Evolutionary conservation across 352 stramenopile species (phyloP).

Genomic region (Phytophthora cactorum): DNA sequence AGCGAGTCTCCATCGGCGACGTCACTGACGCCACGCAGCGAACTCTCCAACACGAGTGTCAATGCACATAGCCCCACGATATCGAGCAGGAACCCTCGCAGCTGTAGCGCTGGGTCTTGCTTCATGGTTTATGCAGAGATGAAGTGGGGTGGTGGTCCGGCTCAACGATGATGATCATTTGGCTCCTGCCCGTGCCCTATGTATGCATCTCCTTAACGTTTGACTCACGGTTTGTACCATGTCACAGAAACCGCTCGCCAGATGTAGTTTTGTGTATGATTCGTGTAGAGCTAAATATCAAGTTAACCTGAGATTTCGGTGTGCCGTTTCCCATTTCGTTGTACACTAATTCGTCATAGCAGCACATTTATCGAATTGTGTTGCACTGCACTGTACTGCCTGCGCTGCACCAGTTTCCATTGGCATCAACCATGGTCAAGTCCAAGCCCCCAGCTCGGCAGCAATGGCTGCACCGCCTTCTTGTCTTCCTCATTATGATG

Average conservation of each 20-base stretch:
- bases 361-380: not conserved
- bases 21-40: not conserved
- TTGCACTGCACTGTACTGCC: not conserved
- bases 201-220: constrained; percentile 1
- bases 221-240: not conserved
- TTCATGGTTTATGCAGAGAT: constrained; percentile 9
- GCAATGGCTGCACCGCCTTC: constrained; percentile 25
- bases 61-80: constrained; percentile 19
- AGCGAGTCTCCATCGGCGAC: not conserved
- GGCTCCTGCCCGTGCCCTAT: not conserved
- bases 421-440: constrained; percentile 7
- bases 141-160: not conserved
- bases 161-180: not conserved
- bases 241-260: no score
- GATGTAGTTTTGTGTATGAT: no score
- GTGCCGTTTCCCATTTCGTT: no score
- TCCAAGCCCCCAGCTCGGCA: constrained; percentile 2
- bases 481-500: constrained; percentile 21
- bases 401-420: not conserved
- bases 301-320: no score
- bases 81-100: constrained; percentile 18
- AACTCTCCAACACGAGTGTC: constrained; percentile 23
- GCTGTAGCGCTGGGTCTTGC: not conserved
- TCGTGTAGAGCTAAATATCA: no score
- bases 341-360: no score